Percentiles rank a stretch among this genome's conserved stretches.
These are phyloP conservation scores for Aspergillus novofumigatus DNA, from an alignment of 2,329 filamentous ascomycete species.

Conservation along the genomic window DNA sequence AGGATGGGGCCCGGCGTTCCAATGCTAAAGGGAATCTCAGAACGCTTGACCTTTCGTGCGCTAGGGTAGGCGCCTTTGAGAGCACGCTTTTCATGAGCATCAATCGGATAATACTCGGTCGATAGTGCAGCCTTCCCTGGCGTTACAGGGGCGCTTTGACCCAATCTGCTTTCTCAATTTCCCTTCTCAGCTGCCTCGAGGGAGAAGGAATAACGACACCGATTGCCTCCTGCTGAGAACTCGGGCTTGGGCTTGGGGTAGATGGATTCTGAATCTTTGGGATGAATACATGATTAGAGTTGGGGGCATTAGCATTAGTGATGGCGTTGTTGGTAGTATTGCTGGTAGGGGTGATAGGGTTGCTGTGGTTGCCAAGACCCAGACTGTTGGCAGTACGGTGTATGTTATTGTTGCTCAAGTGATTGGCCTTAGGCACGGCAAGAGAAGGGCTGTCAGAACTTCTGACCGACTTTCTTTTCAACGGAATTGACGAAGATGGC, in stretches of 20 bases:
- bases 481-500: slow-evolving; percentile 11
- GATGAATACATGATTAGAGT: background rate
- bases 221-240: slow-evolving; percentile 1
- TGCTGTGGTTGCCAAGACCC: background rate
- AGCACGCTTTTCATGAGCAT: slow-evolving; percentile 17
- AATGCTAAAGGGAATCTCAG: slow-evolving; percentile 6
- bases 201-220: slow-evolving; percentile 25
- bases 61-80: slow-evolving; percentile 16
- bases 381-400: background rate
- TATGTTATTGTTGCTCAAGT: background rate
- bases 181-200: slow-evolving; percentile 12
- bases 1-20: slow-evolving; percentile 8
- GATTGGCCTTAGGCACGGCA: background rate
- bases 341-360: background rate
- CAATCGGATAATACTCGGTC: slow-evolving; percentile 18
- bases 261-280: slow-evolving; percentile 7
- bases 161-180: slow-evolving; percentile 12
- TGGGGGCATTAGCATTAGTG: background rate
- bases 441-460: background rate
- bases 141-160: background rate
- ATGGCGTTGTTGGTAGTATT: background rate
- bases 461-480: slow-evolving; percentile 15
- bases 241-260: background rate
- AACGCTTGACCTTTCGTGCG: slow-evolving; percentile 11
- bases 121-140: slow-evolving; percentile 15